phyloP scores from a whole-genome alignment of 257 asterid genomes.

The Solanum tarijense region DNA sequence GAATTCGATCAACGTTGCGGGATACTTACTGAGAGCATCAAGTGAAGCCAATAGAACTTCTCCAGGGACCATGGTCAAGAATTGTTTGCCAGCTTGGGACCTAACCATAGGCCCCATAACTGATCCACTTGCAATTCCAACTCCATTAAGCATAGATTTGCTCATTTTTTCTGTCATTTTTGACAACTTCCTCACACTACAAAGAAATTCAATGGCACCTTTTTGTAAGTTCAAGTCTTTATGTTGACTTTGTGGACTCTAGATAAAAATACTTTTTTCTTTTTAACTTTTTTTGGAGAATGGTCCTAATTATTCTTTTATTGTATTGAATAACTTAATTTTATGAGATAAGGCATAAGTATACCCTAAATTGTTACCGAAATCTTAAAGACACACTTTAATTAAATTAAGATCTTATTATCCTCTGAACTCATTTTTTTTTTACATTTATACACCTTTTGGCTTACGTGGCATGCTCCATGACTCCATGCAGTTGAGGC shows the following conservation, averaged over 20 bases:
- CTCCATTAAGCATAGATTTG: conserved; percentile 58
- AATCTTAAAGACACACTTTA: accelerated
- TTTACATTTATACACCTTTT: too few relatives aligned
- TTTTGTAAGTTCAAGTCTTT: not conserved
- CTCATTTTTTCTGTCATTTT: conserved; percentile 76
- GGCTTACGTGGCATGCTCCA: too few relatives aligned
- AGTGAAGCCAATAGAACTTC: conserved; percentile 78
- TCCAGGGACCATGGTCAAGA: conserved; percentile 60
- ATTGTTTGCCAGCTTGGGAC: conserved; percentile 57
- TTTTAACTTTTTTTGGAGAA: not conserved
- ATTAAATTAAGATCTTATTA: too few relatives aligned
- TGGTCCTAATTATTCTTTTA: not conserved
- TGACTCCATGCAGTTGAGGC: too few relatives aligned
- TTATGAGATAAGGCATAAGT: too few relatives aligned
- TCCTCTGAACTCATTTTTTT: too few relatives aligned
- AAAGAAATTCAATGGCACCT: not conserved
- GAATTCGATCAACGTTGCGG: accelerated
- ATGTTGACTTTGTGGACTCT: not conserved
- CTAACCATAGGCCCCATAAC: conserved; percentile 49
- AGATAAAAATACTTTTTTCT: not conserved
- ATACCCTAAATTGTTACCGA: too few relatives aligned
- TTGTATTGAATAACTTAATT: too few relatives aligned
- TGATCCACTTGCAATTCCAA: conserved; percentile 60
- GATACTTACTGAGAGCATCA: conserved; percentile 62
- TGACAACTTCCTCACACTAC: conserved; percentile 59